Evolutionary conservation across 768 basidiomycete genomes (phyloP), one percentile per base, ranked within the genome.

Genomic region (Asterophora lycoperdoides): DNA sequence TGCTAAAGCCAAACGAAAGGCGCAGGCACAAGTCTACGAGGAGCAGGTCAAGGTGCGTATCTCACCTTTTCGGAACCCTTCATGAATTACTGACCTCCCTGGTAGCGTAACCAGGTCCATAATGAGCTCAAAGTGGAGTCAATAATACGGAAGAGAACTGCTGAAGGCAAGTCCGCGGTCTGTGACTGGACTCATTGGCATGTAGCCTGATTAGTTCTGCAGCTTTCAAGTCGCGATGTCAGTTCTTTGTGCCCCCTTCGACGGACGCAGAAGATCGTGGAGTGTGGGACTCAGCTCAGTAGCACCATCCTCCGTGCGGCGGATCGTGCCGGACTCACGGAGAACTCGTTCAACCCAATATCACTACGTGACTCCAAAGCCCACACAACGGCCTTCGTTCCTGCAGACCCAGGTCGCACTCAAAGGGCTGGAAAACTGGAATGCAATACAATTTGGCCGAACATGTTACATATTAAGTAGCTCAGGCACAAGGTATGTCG

Each of bases 161-260:
- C 84, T 43, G 83, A 89, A 59, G 89, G 89, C 83, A 58, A 59
- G 79, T 59, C 8, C 15, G n/a, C 38, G 8, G 10, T 19, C 36
- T 40, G 44, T 46, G 10, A 29, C 30, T 33, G 39, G 46, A 33
- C 45, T 33, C 8, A 33, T 3, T 23, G 23, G 17, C 51, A 42
- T 52, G 46, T 34, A 41, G n/a, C 20, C 39, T 47, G 7, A 42
- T 9, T 32, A 5, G 15, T 37, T 42, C 19, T 44, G 38, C 45
- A 93, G 89, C 86, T 28, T 92, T 93, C 63, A 76, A 75, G 50
- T 77, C 85, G 38, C 83, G 88, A 42, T 93, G 89, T 69, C 80
- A 78, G 61, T 90, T 85, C 63, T 93, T 90, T 64, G 69, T 74
- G 42, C 86, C 87, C 6, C 83, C 88, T 28, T 56, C 63, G 48